Evolutionary conservation across 495 filamentous ascomycete species (phyloP), one percentile per base, ranked within the genome.

Genomic region (Aspergillus hancockii): DNA sequence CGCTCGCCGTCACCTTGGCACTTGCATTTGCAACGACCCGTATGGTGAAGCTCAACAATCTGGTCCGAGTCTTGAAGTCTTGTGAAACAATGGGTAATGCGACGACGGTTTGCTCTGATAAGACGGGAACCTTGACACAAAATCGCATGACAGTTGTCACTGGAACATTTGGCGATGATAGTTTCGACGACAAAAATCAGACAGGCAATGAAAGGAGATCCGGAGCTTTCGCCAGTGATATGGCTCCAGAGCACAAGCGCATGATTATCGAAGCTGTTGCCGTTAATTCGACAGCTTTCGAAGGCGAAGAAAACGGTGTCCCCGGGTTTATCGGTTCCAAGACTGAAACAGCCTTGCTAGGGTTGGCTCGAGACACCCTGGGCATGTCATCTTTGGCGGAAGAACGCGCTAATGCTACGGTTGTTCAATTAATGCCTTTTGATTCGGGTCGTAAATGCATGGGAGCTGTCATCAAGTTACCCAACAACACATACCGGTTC

Each of bases 81-180:
- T 83, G 89, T 55, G 90, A 94, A 75, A 93, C 90, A 12, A 80
- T 94, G 59, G 90, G 90, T 67, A 88, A 88, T 83, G 90, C 92
- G 51, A 90, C 92, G 72, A 91, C 92, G 74, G 89, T 94, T 57
- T 95, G 91, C 84, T 93, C 90, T 54, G 91, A 95, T 79, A 95
- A 95, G 82, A 93, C 89, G 5, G 76, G 76, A 31, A 80, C 85
- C 86, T 36, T 93, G 61, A 93, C 90, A 67, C 91, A 91, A 82
- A 93, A 93, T 81, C 91, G 91, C 75, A 88, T 93, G 56, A 71
- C 74, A 1, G 81, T 82, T 7, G 88, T 91, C 46, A 83, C 88
- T n/a, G 89, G 83, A 18, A 86, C 85, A 8, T 63, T 91, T 36
- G 86, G 88, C 18, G 16, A 8, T 12, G 47, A 54, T 19, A 23